Conservation (phyloP, 305 asterid species). For the Stenogyne calaminthoides region DNA sequence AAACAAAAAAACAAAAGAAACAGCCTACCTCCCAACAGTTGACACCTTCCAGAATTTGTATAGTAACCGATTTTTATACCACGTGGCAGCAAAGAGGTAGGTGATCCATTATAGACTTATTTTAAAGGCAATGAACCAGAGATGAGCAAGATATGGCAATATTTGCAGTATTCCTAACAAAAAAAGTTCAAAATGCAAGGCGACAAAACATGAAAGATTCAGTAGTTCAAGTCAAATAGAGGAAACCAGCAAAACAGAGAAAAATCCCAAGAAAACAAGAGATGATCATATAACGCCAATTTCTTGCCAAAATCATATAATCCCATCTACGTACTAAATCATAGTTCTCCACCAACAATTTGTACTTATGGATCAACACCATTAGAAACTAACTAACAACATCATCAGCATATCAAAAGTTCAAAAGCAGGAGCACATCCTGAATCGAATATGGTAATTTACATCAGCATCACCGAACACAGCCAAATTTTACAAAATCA, state of each 20-base stretch:
- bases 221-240: not conserved
- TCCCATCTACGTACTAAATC: not conserved
- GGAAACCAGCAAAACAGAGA: not conserved
- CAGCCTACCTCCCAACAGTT: not conserved
- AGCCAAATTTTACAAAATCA: slow-evolving; percentile 3
- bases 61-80: not conserved
- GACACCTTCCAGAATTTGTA: not conserved
- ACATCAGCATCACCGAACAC: slow-evolving; percentile 8
- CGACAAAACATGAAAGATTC: not conserved
- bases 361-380: not conserved
- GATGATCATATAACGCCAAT: not conserved
- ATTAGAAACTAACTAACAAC: not conserved
- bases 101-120: not conserved
- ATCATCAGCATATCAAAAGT: slow-evolving; percentile 2
- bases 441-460: not conserved
- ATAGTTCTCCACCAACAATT: slow-evolving; percentile 12
- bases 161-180: not conserved
- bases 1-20: not conserved
- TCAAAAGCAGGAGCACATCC: not conserved
- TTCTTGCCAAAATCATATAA: not conserved
- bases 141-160: not conserved
- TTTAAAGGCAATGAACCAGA: not conserved
- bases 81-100: not conserved
- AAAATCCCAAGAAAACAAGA: not conserved
- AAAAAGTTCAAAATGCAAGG: not conserved